phyloP scores from a whole-genome alignment of 2,329 filamentous ascomycete genomes.

The Venturia asperata region DNA sequence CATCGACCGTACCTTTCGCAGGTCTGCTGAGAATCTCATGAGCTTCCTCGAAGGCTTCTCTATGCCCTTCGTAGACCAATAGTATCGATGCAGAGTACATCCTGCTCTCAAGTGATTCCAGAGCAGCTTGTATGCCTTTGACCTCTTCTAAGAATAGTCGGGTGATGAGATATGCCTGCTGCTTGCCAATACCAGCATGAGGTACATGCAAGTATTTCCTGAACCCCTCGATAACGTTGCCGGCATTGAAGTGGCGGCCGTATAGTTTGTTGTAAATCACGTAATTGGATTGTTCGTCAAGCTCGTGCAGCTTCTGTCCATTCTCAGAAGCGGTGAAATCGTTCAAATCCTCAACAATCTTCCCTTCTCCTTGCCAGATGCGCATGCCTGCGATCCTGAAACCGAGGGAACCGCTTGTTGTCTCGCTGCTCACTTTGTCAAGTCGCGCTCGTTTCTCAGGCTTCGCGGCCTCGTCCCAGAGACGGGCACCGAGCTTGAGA shows the following conservation, averaged over 20 bases:
- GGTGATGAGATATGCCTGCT: constrained; percentile 43
- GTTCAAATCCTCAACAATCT: constrained; percentile 20
- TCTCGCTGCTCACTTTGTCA: constrained; percentile 52
- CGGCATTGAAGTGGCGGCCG: constrained; percentile 50
- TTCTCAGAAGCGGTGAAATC: constrained; percentile 26
- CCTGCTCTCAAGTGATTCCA: constrained; percentile 56
- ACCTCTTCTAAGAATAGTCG: constrained; percentile 39
- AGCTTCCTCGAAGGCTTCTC: constrained; percentile 39
- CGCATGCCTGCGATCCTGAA: constrained; percentile 62
- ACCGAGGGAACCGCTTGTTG: constrained; percentile 53
- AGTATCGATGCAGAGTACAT: constrained; percentile 62
- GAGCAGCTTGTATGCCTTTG: constrained; percentile 47
- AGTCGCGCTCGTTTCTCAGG: constrained; percentile 51
- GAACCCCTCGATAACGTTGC: constrained; percentile 52
- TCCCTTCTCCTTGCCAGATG: constrained; percentile 40
- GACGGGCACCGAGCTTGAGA: constrained; percentile 76
- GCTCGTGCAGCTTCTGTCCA: constrained; percentile 23
- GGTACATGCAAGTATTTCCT: constrained; percentile 48
- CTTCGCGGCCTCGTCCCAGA: constrained; percentile 71
- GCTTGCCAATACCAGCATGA: constrained; percentile 33
- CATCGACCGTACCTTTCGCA: constrained; percentile 35
- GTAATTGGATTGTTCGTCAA: constrained; percentile 46
- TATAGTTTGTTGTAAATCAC: constrained; percentile 60
- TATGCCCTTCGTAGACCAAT: constrained; percentile 60
- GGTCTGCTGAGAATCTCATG: constrained; percentile 40